phyloP scores from a whole-genome alignment of 2,329 filamentous ascomycete genomes.

The Cladosporium colombiae region DNA sequence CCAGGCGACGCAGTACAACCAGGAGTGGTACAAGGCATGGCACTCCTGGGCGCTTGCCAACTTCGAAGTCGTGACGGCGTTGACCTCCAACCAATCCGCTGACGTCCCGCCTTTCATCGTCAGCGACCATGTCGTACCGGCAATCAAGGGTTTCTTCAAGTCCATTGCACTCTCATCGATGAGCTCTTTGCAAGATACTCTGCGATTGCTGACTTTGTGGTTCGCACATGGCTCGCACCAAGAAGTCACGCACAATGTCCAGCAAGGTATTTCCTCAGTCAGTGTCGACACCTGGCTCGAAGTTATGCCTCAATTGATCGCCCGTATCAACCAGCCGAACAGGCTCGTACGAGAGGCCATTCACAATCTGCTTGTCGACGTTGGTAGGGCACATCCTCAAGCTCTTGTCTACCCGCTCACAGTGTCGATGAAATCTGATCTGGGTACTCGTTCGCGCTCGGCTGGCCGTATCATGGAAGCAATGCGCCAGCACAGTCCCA shows the following conservation, averaged over 20 bases:
- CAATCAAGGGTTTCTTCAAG: conserved; percentile 94
- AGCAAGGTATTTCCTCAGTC: conserved; percentile 85
- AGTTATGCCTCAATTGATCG: conserved; percentile 95
- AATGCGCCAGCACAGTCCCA: conserved; percentile 92
- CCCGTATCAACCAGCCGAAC: conserved; percentile 95
- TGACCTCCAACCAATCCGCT: conserved; percentile 63
- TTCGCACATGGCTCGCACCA: conserved; percentile 87
- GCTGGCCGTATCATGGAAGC: conserved; percentile 95
- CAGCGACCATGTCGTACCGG: conserved; percentile 87
- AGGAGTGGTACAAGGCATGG: conserved; percentile 98
- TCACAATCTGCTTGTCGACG: conserved; percentile 86
- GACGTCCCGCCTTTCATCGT: conserved; percentile 67
- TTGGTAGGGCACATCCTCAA: conserved; percentile 92
- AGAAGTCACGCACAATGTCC: conserved; percentile 86
- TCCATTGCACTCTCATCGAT: conserved; percentile 90
- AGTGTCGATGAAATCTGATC: conserved; percentile 96
- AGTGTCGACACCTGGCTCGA: conserved; percentile 98
- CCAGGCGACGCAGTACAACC: conserved; percentile 90
- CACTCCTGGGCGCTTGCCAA: conserved; percentile 98
- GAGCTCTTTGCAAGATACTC: conserved; percentile 92
- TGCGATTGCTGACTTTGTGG: conserved; percentile 91
- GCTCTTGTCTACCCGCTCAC: conserved; percentile 96
- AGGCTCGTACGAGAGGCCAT: conserved; percentile 83
- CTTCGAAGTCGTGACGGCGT: conserved; percentile 91
- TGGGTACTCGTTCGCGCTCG: conserved; percentile 78